phyloP scores from a whole-genome alignment of 176 grass and related monocot genomes.

The Rhynchospora pubera region DNA sequence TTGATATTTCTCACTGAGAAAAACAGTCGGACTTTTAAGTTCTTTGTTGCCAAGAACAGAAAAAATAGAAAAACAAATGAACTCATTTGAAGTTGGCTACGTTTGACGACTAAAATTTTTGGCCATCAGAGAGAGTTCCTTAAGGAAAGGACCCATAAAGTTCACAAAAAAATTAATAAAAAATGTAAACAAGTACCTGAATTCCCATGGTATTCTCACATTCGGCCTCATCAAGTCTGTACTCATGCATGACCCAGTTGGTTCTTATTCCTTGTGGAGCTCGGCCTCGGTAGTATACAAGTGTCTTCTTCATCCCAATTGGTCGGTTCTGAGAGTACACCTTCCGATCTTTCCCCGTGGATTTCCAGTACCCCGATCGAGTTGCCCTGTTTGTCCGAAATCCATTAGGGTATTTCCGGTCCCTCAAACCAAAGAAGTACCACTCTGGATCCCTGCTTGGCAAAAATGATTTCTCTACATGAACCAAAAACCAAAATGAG shows the following conservation, averaged over 20 bases:
- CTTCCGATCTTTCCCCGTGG: slow-evolving; percentile 78
- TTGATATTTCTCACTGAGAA: not conserved
- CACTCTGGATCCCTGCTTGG: slow-evolving; percentile 89
- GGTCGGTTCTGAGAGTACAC: slow-evolving; percentile 67
- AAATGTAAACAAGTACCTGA: slow-evolving; percentile 44
- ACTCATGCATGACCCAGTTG: slow-evolving; percentile 97
- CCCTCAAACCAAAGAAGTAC: slow-evolving; percentile 95
- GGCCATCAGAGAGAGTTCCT: not conserved
- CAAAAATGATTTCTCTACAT: slow-evolving; percentile 90
- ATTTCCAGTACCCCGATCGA: slow-evolving; percentile 91
- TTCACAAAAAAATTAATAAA: not conserved
- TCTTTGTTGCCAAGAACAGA: not conserved
- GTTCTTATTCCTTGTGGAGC: slow-evolving; percentile 86
- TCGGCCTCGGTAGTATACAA: slow-evolving; percentile 87
- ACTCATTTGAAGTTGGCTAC: not conserved
- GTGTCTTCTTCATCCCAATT: slow-evolving; percentile 98
- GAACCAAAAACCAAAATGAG: slow-evolving; percentile 20
- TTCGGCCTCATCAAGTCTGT: slow-evolving; percentile 86
- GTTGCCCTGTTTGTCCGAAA: slow-evolving; percentile 90
- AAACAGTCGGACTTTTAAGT: not conserved
- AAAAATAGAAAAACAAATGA: not conserved
- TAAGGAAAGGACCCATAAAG: not conserved
- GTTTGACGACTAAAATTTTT: not conserved
- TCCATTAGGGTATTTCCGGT: slow-evolving; percentile 83
- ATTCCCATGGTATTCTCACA: slow-evolving; percentile 86